Evolutionary conservation across 2,329 filamentous ascomycete genomes (phyloP), one percentile per base, ranked within the genome.

Genomic region (Penicillium brasilianum): DNA sequence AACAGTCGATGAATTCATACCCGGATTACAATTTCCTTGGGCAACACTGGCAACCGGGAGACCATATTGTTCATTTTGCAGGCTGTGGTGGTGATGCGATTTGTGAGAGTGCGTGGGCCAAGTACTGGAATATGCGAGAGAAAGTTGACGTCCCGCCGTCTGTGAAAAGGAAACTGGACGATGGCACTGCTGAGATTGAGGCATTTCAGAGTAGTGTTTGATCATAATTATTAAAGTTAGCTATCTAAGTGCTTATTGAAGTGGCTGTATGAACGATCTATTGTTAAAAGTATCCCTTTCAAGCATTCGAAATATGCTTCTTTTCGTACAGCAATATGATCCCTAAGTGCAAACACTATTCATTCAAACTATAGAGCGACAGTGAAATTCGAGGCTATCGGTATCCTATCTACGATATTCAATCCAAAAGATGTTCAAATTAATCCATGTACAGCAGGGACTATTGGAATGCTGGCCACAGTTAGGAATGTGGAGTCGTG

Each of bases 1-100:
- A 63, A 16, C 57, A 20, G 10, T 55, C 60, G 4, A 57, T 63
- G 60, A 63, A 63, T 18, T 41, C 60, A 3, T 63, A 63, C 13
- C 57, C 60, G 22, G 43, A 55, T 14, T 57, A 55, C 22, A 63
- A 63, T 37, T 3, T 28, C 1, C 49, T 62, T 39, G 54, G 60
- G 11, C 54, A 57, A 16, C 53, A 59, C 28, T 62, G 57, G 60
- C 34, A 55, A 30, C 34, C 50, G 0, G 57, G 60, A n/a, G 60
- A 60, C 18, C 57, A 57, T 50, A 20, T 62, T 16, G 30, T 60
- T 32, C 60, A 62, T 25, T 62, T 62, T 41, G 60, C 60, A 6
- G 60, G 60, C n/a, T 62, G 60, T 34, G 57, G 54, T 10, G 54
- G 37, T 11, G 50, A 53, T 22, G 6, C 22, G 0, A 34, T 36